These are phyloP conservation scores for Chernovozyma aurita DNA, from an alignment of 1,139 yeast species.

Conservation along the genomic window DNA sequence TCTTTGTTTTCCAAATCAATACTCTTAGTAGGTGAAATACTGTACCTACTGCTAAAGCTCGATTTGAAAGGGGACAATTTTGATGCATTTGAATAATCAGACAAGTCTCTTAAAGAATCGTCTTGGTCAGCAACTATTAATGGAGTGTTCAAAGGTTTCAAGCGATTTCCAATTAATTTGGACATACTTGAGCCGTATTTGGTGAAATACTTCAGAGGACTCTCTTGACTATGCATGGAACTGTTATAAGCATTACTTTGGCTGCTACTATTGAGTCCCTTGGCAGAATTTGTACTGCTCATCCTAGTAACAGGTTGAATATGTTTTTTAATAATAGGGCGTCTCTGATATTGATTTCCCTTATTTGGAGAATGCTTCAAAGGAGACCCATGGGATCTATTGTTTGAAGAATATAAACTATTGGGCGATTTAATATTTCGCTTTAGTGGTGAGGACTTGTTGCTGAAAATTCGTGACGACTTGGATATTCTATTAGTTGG, in stretches of 20 bases:
- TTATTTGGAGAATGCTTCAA: neutral
- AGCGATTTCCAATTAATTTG: slow-evolving; percentile 14
- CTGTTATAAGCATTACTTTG: slow-evolving; percentile 4
- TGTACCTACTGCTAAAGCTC: slow-evolving; percentile 3
- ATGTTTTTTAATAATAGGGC: neutral
- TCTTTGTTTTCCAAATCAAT: slow-evolving; percentile 12
- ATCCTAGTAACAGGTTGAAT: neutral
- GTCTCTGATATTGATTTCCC: neutral
- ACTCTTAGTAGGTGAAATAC: slow-evolving; percentile 3
- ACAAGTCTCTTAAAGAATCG: slow-evolving; percentile 1
- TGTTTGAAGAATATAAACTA: neutral
- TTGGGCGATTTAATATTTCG: neutral
- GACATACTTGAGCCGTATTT: slow-evolving; percentile 10
- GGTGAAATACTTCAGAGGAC: slow-evolving; percentile 15
- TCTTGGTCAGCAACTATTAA: slow-evolving; percentile 12
- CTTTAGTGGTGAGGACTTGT: neutral
- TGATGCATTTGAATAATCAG: slow-evolving; percentile 7
- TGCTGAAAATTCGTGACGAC: neutral
- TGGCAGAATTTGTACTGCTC: neutral
- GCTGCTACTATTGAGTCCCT: neutral
- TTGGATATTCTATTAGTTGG: slow-evolving; percentile 3
- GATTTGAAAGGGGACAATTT: slow-evolving; percentile 18
- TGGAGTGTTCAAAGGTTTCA: slow-evolving; percentile 32
- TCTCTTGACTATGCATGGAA: slow-evolving; percentile 10
- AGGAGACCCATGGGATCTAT: neutral